Conservation (phyloP, 495 filamentous ascomycete genomes). For the Hypoxylon crocopeplum region DNA sequence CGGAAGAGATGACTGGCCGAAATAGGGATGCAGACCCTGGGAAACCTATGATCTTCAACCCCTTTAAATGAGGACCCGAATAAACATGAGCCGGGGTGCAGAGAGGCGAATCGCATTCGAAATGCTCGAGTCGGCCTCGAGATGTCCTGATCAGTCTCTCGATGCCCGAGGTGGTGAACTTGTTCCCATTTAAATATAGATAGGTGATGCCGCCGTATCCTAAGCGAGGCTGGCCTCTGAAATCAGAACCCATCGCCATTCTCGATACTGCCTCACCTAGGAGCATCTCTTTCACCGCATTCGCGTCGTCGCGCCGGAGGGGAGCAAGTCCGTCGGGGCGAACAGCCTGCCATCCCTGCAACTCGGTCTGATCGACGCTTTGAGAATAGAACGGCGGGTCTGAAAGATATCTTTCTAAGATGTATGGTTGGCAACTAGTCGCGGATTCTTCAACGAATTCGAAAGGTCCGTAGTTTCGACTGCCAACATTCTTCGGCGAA, state of each 20-base stretch:
- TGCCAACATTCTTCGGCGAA: constrained; percentile 26
- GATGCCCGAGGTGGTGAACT: constrained; percentile 40
- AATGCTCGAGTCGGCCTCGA: constrained; percentile 47
- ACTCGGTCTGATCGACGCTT: constrained; percentile 17
- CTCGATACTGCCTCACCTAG: constrained; percentile 18
- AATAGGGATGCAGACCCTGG: constrained; percentile 49
- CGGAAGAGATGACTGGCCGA: constrained; percentile 52
- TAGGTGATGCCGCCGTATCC: constrained; percentile 47
- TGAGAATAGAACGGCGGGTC: constrained; percentile 49
- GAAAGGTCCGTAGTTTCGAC: constrained; percentile 41
- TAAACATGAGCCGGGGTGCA: constrained; percentile 2
- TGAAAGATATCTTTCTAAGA: constrained; percentile 46
- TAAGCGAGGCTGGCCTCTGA: not conserved
- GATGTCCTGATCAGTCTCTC: constrained; percentile 42
- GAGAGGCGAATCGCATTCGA: constrained; percentile 49
- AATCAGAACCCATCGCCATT: not conserved
- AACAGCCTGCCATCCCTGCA: constrained; percentile 32
- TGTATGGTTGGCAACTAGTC: constrained; percentile 41
- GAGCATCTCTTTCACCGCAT: constrained; percentile 39
- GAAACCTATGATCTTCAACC: constrained; percentile 41
- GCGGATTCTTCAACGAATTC: constrained; percentile 47
- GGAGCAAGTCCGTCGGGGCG: constrained; percentile 43
- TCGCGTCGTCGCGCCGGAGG: constrained; percentile 41
- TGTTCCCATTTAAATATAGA: constrained; percentile 50
- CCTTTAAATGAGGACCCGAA: constrained; percentile 1